Base-by-base conservation (phyloP, 2,329 filamentous ascomycete species). In the Diaporthe australafricana region DNA sequence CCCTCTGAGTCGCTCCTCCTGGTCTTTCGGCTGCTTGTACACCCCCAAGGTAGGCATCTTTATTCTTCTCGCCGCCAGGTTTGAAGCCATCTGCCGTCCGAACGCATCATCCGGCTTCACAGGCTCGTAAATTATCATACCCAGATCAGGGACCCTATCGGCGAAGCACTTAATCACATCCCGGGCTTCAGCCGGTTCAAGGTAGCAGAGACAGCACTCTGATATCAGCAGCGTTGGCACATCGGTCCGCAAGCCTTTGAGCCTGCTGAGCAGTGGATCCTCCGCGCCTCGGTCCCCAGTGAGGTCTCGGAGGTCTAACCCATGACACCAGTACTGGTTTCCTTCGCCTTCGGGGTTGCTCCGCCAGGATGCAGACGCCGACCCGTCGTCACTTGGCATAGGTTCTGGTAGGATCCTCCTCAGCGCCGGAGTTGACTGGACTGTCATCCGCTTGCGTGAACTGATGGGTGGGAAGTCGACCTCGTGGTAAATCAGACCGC, bases 161-260 rank as follows among this genome's bases (percentile, higher is more conserved):
- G 87, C 85, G 77, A 96, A 94, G 80, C 90, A 91, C 20, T 84
- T 80, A 27, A 97, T 81, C 5, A 96, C 90, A 1, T 84, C 82
- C 47, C 87, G 85, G 0, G 95, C 92, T 66, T 91, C 87, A 0
- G 87, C 77, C 0, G 91, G 87, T 11, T 91, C 87, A 1, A 99
- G 88, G 78, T 99, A 99, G 80, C 96, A 94, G 40, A 99, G 88
- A 80, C 96, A 99, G 86, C 96, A 98, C 82, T 99, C 96, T 0
- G 96, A 98, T 8, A 99, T 87, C 30, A 99, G 83, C 11, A 99
- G 84, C 0, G 96, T 99, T 0, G 96, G 94, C 0, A 94, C 30
- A 79, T 89, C 77, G 76, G 82, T 78, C 84, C 88, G 72, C n/a
- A 74, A n/a, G n/a, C 60, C 72, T 20, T 40, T 45, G n/a, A 72